Conservation (phyloP, 257 asterid species). For the Catharanthus roseus region DNA sequence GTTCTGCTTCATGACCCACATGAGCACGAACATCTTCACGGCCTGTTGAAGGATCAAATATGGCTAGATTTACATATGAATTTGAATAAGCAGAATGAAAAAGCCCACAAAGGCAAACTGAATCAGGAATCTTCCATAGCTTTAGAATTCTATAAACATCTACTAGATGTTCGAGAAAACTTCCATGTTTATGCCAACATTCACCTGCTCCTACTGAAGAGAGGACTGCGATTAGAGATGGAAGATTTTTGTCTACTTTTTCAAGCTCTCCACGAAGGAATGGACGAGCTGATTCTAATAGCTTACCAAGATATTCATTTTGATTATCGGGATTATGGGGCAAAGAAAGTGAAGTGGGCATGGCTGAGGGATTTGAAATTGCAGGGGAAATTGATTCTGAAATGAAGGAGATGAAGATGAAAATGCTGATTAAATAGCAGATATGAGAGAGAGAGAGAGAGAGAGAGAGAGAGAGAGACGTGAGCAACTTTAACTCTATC, state of each 20-base stretch:
- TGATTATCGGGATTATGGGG: background rate
- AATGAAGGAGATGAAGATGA: background rate
- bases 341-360: constrained; percentile 26
- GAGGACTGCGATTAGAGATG: constrained; percentile 55
- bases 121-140: constrained; percentile 68
- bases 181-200: constrained; percentile 93
- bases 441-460: background rate
- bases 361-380: background rate
- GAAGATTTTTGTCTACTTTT: constrained; percentile 44
- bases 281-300: constrained; percentile 62
- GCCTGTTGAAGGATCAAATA: constrained; percentile 77
- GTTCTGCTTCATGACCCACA: constrained; percentile 70
- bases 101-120: constrained; percentile 78
- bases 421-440: background rate
- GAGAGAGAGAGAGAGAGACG: background rate
- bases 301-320: constrained; percentile 17
- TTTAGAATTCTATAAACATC: constrained; percentile 70
- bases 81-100: constrained; percentile 95
- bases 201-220: constrained; percentile 79
- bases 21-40: constrained; percentile 62
- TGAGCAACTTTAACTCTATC: background rate
- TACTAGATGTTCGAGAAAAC: constrained; percentile 67
- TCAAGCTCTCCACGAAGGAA: constrained; percentile 75
- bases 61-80: constrained; percentile 78
- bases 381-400: too few species aligned